Conservation (phyloP, 768 basidiomycete genomes). For the Russula virescens region DNA sequence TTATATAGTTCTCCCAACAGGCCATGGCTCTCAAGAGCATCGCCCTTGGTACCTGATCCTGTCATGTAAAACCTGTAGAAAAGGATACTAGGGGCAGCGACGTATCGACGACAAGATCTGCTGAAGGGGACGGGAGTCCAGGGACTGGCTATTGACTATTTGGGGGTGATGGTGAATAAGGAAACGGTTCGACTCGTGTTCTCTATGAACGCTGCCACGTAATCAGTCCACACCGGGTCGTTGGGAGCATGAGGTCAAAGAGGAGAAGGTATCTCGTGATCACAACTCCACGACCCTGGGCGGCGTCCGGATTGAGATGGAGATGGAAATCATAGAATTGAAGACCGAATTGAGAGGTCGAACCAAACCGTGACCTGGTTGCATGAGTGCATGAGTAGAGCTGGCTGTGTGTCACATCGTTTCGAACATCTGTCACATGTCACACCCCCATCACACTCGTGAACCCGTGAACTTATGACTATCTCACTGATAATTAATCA, state of each 20-base stretch:
- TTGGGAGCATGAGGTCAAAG: not conserved
- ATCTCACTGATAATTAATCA: not conserved
- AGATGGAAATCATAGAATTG: too few relatives aligned
- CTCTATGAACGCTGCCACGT: conserved; percentile 6
- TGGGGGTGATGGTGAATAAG: not conserved
- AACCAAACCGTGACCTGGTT: too few relatives aligned
- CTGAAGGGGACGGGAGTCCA: too few relatives aligned
- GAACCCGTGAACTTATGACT: too few relatives aligned
- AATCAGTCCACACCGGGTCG: not conserved
- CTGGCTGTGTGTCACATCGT: not conserved
- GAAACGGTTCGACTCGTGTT: not conserved
- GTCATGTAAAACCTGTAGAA: not conserved
- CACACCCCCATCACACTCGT: not conserved
- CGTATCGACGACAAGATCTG: not conserved
- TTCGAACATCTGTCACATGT: not conserved
- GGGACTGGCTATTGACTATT: not conserved
- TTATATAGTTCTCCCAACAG: not conserved
- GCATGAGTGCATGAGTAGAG: too few relatives aligned
- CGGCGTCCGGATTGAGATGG: not conserved
- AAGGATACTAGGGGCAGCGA: not conserved
- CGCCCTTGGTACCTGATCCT: not conserved
- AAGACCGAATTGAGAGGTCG: too few relatives aligned
- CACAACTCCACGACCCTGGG: not conserved
- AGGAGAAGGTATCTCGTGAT: not conserved
- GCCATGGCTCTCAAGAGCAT: too few relatives aligned